Conservation (phyloP, 805 yeast genomes). For the Komagataella pseudopastoris region DNA sequence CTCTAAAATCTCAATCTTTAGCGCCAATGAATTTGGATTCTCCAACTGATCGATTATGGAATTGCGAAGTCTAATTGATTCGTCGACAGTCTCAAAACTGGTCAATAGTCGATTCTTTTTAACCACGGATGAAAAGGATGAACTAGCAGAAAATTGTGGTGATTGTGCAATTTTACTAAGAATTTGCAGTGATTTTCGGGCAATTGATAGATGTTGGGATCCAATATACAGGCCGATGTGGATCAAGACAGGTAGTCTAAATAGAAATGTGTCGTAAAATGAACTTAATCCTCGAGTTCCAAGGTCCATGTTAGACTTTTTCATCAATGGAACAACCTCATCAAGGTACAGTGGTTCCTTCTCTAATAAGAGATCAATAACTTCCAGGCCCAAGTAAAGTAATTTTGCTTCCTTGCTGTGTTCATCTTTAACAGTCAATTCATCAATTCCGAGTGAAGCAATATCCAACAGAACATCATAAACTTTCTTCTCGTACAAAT, state of each 20-base stretch:
- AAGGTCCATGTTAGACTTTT: constrained; percentile 23
- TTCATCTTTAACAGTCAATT: constrained; percentile 24
- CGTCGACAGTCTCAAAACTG: constrained; percentile 63
- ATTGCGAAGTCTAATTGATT: constrained; percentile 58
- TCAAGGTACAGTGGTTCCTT: constrained; percentile 49
- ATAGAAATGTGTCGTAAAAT: constrained; percentile 59
- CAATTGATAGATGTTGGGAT: constrained; percentile 31
- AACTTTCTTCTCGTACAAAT: constrained; percentile 45
- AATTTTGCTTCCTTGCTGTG: constrained; percentile 19
- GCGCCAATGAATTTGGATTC: constrained; percentile 23
- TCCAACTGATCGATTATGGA: constrained; percentile 61
- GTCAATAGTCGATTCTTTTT: constrained; percentile 53
- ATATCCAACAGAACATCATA: constrained; percentile 43
- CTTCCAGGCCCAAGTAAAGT: constrained; percentile 26
- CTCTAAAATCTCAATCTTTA: constrained; percentile 46
- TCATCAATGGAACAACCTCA: constrained; percentile 36
- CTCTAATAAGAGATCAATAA: constrained; percentile 31
- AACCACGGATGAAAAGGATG: constrained; percentile 14
- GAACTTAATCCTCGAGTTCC: constrained; percentile 51
- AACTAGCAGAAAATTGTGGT: constrained; percentile 25
- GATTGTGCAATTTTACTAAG: constrained; percentile 36
- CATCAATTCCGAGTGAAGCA: constrained; percentile 47
- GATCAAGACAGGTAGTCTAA: constrained; percentile 58
- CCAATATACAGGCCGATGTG: constrained; percentile 70
- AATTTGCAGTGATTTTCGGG: constrained; percentile 38